Evolutionary conservation across 2,329 filamentous ascomycete genomes (phyloP).

Genomic region (Aspergillus tamarii): DNA sequence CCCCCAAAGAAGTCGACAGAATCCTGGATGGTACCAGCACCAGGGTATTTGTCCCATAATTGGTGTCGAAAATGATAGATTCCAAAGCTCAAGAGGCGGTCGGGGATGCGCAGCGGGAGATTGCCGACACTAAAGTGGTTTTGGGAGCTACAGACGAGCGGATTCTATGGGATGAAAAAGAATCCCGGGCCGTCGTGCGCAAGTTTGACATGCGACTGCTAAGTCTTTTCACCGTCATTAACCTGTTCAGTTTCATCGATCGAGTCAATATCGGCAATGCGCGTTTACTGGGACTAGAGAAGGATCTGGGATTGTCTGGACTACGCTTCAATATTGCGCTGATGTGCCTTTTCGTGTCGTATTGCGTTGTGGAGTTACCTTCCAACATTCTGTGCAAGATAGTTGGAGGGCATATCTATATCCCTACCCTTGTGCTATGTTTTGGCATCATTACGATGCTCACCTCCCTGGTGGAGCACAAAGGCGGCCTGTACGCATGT

Average conservation of each 20-base stretch:
- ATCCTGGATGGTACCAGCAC: not conserved
- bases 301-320: conserved; percentile 30
- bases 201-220: conserved; percentile 40
- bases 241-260: conserved; percentile 31
- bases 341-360: conserved; percentile 4
- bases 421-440: conserved; percentile 7
- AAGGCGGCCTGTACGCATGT: conserved; percentile 6
- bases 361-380: conserved; percentile 11
- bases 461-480: conserved; percentile 6
- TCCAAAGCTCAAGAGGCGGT: not conserved
- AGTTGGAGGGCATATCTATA: conserved; percentile 9
- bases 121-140: not conserved
- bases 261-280: conserved; percentile 45
- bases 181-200: conserved; percentile 27
- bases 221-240: conserved; percentile 35
- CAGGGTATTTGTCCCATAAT: not conserved
- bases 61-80: not conserved
- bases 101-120: not conserved
- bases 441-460: conserved; percentile 12
- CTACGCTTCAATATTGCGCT: conserved; percentile 39
- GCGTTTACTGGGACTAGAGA: conserved; percentile 32
- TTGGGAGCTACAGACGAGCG: not conserved
- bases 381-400: conserved; percentile 14
- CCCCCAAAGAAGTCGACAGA: not conserved
- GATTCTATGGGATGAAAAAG: not conserved